phyloP scores from a whole-genome alignment of 2,329 filamentous ascomycete species.

The Ascocoryne sarcoides region DNA sequence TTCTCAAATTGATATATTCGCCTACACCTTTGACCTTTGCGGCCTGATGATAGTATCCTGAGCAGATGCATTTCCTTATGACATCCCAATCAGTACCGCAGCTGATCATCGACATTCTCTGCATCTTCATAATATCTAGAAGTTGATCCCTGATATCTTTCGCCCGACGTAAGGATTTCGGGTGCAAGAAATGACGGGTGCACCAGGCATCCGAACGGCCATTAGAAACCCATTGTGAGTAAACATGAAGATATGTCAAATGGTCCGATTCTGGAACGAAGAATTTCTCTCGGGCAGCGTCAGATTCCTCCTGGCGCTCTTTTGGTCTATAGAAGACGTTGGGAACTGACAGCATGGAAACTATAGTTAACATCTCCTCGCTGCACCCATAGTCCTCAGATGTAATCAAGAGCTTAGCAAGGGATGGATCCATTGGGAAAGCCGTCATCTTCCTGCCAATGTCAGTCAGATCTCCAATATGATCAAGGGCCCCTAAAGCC shows the following conservation, averaged over 20 bases:
- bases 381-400: constrained; percentile 84
- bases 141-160: constrained; percentile 94
- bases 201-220: constrained; percentile 89
- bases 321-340: constrained; percentile 96
- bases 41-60: constrained; percentile 95
- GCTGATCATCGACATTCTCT: constrained; percentile 78
- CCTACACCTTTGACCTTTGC: constrained; percentile 93
- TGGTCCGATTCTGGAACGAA: constrained; percentile 98
- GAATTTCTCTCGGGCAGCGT: constrained; percentile 92
- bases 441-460: constrained; percentile 91
- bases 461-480: constrained; percentile 81
- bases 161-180: constrained; percentile 84
- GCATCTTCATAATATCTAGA: constrained; percentile 85
- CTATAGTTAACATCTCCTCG: constrained; percentile 97
- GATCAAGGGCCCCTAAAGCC: constrained; percentile 89
- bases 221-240: constrained; percentile 89
- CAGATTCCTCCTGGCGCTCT: constrained; percentile 92
- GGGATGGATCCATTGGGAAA: constrained; percentile 94
- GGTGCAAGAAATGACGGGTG: constrained; percentile 83
- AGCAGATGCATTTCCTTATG: constrained; percentile 92
- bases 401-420: constrained; percentile 91
- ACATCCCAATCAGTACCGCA: constrained; percentile 97
- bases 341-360: constrained; percentile 94
- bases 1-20: constrained; percentile 94
- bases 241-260: constrained; percentile 89